A percentile compares a stretch with the other conserved stretches of the same genome.
These are phyloP conservation scores for Podaxis mareebaensis DNA, from an alignment of 768 basidiomycete genomes.

Conservation along the genomic window DNA sequence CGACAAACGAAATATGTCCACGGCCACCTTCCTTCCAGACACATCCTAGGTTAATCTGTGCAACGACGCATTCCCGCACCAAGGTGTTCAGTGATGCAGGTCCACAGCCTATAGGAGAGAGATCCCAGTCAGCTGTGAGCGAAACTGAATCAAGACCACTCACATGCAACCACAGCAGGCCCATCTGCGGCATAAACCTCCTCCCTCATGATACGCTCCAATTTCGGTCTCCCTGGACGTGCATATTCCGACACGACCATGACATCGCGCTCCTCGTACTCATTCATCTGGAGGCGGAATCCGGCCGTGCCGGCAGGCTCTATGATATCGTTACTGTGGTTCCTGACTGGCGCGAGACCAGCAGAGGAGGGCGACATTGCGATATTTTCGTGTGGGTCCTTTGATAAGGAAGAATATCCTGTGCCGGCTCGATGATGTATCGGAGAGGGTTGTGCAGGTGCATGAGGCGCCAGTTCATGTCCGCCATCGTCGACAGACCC, in stretches of 20 bases:
- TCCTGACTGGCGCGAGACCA: neutral
- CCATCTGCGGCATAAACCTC: conserved; percentile 61
- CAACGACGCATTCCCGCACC: conserved; percentile 63
- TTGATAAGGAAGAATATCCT: neutral
- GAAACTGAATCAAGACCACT: conserved; percentile 25
- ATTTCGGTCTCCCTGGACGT: conserved; percentile 64
- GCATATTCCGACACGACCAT: conserved; percentile 61
- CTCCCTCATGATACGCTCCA: conserved; percentile 61
- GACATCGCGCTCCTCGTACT: conserved; percentile 60
- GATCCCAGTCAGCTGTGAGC: neutral
- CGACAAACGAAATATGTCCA: conserved; percentile 59
- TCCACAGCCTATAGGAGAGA: conserved; percentile 60
- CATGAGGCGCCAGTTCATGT: neutral
- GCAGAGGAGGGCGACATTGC: neutral
- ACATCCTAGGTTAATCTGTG: conserved; percentile 60
- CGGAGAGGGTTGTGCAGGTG: neutral
- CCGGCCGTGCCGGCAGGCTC: neutral
- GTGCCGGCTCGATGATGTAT: neutral
- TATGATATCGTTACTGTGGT: neutral
- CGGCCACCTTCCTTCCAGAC: conserved; percentile 47
- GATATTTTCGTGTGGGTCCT: neutral
- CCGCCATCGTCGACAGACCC: neutral
- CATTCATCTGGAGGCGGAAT: conserved; percentile 48
- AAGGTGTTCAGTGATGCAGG: conserved; percentile 69
- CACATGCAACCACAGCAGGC: conserved; percentile 67